These are phyloP conservation scores for Rhizophora mangle DNA, from an alignment of 345 rosid species.

Conservation along the genomic window DNA sequence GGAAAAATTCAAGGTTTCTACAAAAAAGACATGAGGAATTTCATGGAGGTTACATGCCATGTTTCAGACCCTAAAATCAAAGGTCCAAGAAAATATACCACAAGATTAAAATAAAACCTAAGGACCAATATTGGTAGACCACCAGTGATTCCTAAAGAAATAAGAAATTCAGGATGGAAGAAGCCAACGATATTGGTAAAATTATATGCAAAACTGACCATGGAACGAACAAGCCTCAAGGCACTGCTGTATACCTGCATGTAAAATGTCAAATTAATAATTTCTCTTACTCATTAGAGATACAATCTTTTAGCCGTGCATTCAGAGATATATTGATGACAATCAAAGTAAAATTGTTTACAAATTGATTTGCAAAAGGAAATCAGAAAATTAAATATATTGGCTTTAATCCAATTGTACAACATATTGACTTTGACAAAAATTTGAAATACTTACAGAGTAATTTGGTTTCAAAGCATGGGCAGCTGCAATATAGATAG, in stretches of 20 bases:
- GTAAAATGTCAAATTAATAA: constrained; percentile 9
- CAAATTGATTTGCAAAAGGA: not conserved
- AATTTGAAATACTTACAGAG: constrained; percentile 47
- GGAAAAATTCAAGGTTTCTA: constrained; percentile 1
- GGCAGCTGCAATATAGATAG: constrained; percentile 96
- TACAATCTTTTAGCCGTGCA: not conserved
- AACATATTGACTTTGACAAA: constrained; percentile 1
- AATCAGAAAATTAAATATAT: not conserved
- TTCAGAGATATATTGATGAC: not conserved
- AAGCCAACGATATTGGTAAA: not conserved
- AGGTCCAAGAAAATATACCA: not conserved
- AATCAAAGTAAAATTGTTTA: not conserved
- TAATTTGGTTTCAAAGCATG: constrained; percentile 96
- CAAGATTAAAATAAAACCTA: not conserved
- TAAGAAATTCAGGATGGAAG: constrained; percentile 2
- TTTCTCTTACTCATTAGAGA: not conserved
- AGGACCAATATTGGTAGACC: not conserved
- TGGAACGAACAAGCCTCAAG: constrained; percentile 87
- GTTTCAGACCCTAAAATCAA: not conserved
- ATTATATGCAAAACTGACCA: constrained; percentile 50
- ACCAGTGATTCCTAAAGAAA: not conserved
- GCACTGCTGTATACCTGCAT: constrained; percentile 95
- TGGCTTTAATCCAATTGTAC: not conserved
- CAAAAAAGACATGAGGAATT: not conserved
- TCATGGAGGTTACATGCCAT: not conserved